Percentiles rank a stretch among this genome's conserved stretches.
Evolutionary conservation across 306 rosid genomes (phyloP).

Genomic region (Cicer arietinum): DNA sequence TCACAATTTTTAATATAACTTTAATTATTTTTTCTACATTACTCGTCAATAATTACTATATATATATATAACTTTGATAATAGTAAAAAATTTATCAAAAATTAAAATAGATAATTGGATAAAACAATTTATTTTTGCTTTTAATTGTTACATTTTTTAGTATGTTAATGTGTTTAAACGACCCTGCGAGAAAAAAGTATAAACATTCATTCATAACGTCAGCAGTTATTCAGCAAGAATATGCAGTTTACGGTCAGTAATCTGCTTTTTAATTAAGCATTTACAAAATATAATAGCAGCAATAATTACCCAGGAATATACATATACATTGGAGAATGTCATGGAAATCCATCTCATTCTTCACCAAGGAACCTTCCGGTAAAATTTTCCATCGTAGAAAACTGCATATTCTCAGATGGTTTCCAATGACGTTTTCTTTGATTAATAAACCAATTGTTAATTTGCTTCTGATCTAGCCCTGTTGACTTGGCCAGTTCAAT

Average conservation of each 20-base stretch:
- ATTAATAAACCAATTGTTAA: slow-evolving; percentile 97
- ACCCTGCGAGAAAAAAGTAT: background rate
- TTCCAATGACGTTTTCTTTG: slow-evolving; percentile 98
- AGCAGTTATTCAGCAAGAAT: slow-evolving; percentile 48
- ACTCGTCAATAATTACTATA: too few species aligned
- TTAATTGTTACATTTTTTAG: too few species aligned
- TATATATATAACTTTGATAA: too few species aligned
- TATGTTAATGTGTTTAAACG: too few species aligned
- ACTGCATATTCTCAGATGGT: slow-evolving; percentile 85
- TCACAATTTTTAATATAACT: too few species aligned
- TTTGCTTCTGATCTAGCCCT: slow-evolving; percentile 91
- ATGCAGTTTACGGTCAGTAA: slow-evolving; percentile 46
- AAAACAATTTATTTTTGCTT: too few species aligned
- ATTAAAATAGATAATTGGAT: too few species aligned
- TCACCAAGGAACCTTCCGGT: slow-evolving; percentile 61
- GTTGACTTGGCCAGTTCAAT: slow-evolving; percentile 77
- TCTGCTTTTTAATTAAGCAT: slow-evolving; percentile 49
- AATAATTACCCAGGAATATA: slow-evolving; percentile 37
- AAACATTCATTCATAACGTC: slow-evolving; percentile 44
- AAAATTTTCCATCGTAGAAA: slow-evolving; percentile 71
- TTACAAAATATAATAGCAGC: slow-evolving; percentile 51
- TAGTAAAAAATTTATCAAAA: too few species aligned
- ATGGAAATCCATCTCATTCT: slow-evolving; percentile 45
- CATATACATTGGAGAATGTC: slow-evolving; percentile 48
- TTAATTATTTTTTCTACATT: too few species aligned